Evolutionary conservation across 2,329 filamentous ascomycete genomes (phyloP).

Genomic region (Pyricularia sp.): DNA sequence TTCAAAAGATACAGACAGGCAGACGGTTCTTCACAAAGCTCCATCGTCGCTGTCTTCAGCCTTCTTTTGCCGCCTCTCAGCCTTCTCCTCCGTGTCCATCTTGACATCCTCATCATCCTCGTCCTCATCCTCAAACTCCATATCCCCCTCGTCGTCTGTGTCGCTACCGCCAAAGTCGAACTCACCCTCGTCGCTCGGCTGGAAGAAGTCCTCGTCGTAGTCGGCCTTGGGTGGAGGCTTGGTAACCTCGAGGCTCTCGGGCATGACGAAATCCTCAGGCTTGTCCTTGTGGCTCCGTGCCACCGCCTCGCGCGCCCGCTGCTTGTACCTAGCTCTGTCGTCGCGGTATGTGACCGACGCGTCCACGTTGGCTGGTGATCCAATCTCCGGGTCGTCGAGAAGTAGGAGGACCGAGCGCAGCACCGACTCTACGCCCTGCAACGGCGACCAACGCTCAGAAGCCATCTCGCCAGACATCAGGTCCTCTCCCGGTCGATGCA

Average conservation of each 20-base stretch:
- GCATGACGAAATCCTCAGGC: conserved; percentile 69
- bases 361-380: conserved; percentile 88
- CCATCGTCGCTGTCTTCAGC: neutral
- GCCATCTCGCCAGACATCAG: conserved; percentile 83
- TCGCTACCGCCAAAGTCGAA: conserved; percentile 69
- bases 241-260: conserved; percentile 52
- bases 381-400: conserved; percentile 87
- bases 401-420: conserved; percentile 84
- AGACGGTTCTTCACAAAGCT: neutral
- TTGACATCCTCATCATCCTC: conserved; percentile 42
- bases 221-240: conserved; percentile 49
- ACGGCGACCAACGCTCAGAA: conserved; percentile 85
- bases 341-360: conserved; percentile 78
- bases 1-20: neutral
- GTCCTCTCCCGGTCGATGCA: conserved; percentile 85
- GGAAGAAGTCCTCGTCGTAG: conserved; percentile 74
- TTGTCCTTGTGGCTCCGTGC: conserved; percentile 66
- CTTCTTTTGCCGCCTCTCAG: neutral
- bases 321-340: conserved; percentile 54
- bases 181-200: conserved; percentile 55
- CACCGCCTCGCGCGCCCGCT: conserved; percentile 55
- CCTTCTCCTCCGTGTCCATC: conserved; percentile 16
- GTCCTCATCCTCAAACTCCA: conserved; percentile 44
- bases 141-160: conserved; percentile 42
- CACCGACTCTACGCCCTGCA: conserved; percentile 89